A percentile compares a stretch with the other conserved stretches of the same genome.
phyloP scores from a whole-genome alignment of 768 basidiomycete species.

The Russula griseocarnosa region DNA sequence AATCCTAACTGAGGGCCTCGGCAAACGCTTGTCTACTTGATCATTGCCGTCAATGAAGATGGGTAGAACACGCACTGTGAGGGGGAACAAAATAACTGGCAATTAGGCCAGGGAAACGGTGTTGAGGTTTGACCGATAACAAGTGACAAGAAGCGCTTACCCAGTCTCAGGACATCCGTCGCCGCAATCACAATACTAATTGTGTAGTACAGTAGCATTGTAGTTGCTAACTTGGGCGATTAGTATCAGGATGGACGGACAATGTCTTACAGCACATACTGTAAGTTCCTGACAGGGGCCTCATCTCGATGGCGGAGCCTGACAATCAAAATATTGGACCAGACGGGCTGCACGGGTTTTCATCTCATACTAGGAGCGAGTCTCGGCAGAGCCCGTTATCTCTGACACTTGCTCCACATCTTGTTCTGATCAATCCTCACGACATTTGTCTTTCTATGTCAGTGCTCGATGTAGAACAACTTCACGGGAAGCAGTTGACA shows the following conservation, averaged over 20 bases:
- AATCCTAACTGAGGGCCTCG: neutral
- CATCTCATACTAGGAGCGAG: neutral
- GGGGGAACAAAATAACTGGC: neutral
- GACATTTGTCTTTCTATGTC: constrained; percentile 6
- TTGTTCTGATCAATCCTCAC: constrained; percentile 17
- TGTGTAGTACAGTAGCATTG: neutral
- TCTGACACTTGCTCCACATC: constrained; percentile 4
- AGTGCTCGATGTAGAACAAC: constrained; percentile 2
- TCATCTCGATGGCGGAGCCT: neutral
- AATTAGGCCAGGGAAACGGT: no score
- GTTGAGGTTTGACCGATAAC: neutral
- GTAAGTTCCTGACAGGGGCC: neutral
- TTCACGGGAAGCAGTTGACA: constrained; percentile 1
- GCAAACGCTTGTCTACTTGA: neutral
- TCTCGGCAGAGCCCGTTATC: constrained; percentile 10
- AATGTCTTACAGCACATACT: neutral
- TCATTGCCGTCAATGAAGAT: neutral
- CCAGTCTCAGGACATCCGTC: neutral
- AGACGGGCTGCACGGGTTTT: neutral
- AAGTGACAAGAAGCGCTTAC: neutral
- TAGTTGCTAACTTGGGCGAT: no score
- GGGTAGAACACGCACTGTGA: no score
- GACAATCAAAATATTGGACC: constrained; percentile 7
- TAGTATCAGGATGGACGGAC: no score
- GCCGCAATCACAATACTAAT: neutral